Percentiles rank a stretch among this genome's conserved stretches.
Evolutionary conservation across 208 protist genomes (phyloP).

Genomic region (Leishmania gerbilli): DNA sequence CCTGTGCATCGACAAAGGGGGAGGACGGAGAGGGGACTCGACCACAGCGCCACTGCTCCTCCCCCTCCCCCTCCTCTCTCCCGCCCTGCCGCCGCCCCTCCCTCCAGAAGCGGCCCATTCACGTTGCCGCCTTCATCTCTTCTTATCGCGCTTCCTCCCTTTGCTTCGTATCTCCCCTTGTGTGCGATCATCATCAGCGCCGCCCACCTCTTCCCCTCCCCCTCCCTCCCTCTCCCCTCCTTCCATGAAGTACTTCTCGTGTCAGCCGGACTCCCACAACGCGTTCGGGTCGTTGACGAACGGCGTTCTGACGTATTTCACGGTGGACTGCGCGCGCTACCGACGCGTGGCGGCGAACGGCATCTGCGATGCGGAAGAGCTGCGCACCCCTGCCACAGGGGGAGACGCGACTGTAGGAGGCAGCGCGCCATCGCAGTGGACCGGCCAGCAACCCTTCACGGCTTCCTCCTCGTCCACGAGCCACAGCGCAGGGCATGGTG

Average conservation of each 20-base stretch:
- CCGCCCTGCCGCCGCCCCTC: not conserved
- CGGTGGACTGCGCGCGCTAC: constrained; percentile 47
- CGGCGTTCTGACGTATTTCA: constrained; percentile 76
- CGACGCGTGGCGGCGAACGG: not conserved
- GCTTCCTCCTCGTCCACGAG: not conserved
- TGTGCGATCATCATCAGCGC: not conserved
- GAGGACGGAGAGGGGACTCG: not conserved
- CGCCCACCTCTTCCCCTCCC: too few relatives aligned
- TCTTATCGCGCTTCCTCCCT: constrained; percentile 1
- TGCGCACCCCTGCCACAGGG: not conserved
- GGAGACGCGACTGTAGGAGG: not conserved
- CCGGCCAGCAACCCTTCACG: not conserved
- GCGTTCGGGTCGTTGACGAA: constrained; percentile 75
- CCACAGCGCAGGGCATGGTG: not conserved
- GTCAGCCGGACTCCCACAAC: constrained; percentile 84
- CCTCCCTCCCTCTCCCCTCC: not conserved
- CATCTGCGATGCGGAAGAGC: constrained; percentile 1
- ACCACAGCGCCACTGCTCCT: not conserved
- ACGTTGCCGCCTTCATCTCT: not conserved
- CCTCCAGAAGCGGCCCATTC: not conserved
- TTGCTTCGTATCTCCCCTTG: not conserved
- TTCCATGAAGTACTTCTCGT: constrained; percentile 81
- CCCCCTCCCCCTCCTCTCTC: too few relatives aligned
- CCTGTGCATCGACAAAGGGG: not conserved
- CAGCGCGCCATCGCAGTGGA: not conserved